Conservation (phyloP, 2,329 filamentous ascomycete species). For the Didymella pinodella region DNA sequence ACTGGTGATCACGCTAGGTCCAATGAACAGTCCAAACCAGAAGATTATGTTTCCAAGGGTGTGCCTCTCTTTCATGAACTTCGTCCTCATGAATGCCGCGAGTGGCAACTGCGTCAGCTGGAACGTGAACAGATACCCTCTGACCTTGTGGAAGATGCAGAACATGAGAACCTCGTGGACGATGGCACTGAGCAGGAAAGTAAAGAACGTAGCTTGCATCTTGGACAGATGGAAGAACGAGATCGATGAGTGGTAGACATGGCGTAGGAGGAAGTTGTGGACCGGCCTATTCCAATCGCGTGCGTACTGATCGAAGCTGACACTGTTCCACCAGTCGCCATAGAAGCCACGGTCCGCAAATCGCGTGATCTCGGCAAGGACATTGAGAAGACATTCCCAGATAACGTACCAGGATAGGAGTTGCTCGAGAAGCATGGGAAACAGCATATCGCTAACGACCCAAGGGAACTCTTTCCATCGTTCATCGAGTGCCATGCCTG, state of each 20-base stretch:
- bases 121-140: slow-evolving; percentile 75
- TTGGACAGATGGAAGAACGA: slow-evolving; percentile 75
- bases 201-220: slow-evolving; percentile 75
- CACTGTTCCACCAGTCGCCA: slow-evolving; percentile 62
- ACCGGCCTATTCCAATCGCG: slow-evolving; percentile 84
- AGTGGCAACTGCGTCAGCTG: slow-evolving; percentile 79
- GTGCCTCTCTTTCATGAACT: slow-evolving; percentile 67
- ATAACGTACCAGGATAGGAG: slow-evolving; percentile 82
- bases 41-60: slow-evolving; percentile 77
- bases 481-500: slow-evolving; percentile 65
- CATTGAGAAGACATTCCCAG: slow-evolving; percentile 73
- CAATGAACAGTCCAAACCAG: slow-evolving; percentile 80
- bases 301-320: slow-evolving; percentile 77
- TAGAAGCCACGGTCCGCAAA: slow-evolving; percentile 80
- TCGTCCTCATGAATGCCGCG: slow-evolving; percentile 71
- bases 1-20: slow-evolving; percentile 69
- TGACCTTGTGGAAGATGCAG: slow-evolving; percentile 78
- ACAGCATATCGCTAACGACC: slow-evolving; percentile 77
- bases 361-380: slow-evolving; percentile 76
- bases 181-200: slow-evolving; percentile 74
- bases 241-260: slow-evolving; percentile 82
- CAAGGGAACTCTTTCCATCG: slow-evolving; percentile 75
- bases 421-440: slow-evolving; percentile 82
- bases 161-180: slow-evolving; percentile 82
- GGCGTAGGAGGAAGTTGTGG: slow-evolving; percentile 77